Base-by-base conservation (phyloP, 164 flowering plant genomes). In the Protea cynaroides region DNA sequence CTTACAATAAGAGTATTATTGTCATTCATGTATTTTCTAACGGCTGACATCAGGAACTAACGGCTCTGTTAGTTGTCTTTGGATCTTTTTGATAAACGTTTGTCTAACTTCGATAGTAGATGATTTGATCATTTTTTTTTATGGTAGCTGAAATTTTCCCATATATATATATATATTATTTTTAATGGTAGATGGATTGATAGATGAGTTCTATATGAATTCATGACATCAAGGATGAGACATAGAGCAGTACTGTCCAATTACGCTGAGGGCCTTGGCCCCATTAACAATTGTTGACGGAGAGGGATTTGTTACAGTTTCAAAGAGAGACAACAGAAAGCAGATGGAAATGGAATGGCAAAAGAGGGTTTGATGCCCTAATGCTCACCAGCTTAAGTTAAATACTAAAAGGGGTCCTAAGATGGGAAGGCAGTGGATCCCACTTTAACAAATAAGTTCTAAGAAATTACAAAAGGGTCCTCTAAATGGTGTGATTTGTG, bases 311-410 rank as follows among this genome's bases (percentile, higher is more conserved):
- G 46, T 36, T 60, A 60, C 17, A 22, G 14, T 14, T 22, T 60
- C 21, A 59, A 4, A 9, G 40, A 37, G 9, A 37, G 9, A 59
- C 29, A 17, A 17, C 23, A 49, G 9, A 25, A 62, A 62, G 22
- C 29, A 25, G 22, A 23, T 40, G 22, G 50, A 25, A 43, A 23
- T 40, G 14, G 25, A 46, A 12, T 15, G 15, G 13, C 34, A 15
- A 13, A 19, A 14, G 34, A 29, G 34, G 34, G 4, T 29, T 29
- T 29, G 34, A 22, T 44, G 23, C 65, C 43, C 29, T 29, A 7
- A 25, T 14, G 21, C 34, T 56, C 65, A 62, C 65, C 51, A 50
- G 57, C 51, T 44, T 50, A 62, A 62, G 25, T 56, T 50, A 29
- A 29, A 29, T 2, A 50, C 5, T 46, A 62, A 62, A 36, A 21